Evolutionary conservation across 495 filamentous ascomycete species (phyloP), one percentile per base, ranked within the genome.

Genomic region (Xylaria flabelliformis): DNA sequence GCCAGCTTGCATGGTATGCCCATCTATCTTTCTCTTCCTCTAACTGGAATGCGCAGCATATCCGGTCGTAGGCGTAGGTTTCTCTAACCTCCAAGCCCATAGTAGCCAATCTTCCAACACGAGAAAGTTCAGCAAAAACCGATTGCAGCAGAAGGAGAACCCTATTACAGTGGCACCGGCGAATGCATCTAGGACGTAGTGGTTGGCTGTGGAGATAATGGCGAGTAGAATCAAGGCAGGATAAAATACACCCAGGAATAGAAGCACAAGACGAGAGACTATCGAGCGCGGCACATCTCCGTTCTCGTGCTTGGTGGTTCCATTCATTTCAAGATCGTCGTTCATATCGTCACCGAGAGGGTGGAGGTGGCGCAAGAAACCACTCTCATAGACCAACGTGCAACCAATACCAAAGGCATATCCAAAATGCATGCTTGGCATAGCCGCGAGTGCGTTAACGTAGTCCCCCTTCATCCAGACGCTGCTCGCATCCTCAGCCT

Each of bases 371-470:
- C 62, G 70, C 13, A 79, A 17, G 80, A 76, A 34, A 71, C 74
- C 64, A 21, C 80, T 76, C 74, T 83, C 76, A 71, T 74, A 78
- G 17, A 88, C 84, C 69, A 94, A 86, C 0, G 91, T 93, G 21
- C 90, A 80, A 17, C 92, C 92, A 72, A 94, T 90, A 77, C 92
- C 87, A 42, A 94, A 88, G 7, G 92, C 90, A 75, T 94, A 94
- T 13, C 91, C 92, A 78, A 94, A 94, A 77, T 94, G 91, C 73
- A 94, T 86, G 19, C 90, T 90, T 8, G 92, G 92, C 92, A 94
- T 94, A 19, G 92, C 92, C 32, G 92, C 92, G 81, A 82, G 81
- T 71, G 83, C 79, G 72, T 89, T 89, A 74, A 86, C 80, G 69
- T 85, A 90, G 58, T 89, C 86, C 5, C 88, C 87, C 26, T 80